Percentiles rank a stretch among this genome's conserved stretches.
phyloP scores from a whole-genome alignment of 345 rosid genomes.

The Rhodomyrtus tomentosa region DNA sequence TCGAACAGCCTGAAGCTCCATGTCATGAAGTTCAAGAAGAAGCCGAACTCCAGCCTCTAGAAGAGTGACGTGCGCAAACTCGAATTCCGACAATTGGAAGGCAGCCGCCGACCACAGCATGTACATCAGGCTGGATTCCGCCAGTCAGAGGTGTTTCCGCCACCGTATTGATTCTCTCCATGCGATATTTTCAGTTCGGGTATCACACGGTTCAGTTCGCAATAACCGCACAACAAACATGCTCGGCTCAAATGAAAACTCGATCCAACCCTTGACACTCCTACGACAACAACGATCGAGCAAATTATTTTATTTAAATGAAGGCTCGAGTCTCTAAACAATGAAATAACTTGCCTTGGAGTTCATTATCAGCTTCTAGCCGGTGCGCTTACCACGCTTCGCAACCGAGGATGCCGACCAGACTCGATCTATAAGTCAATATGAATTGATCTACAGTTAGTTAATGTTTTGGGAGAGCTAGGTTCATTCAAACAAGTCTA shows the following conservation, averaged over 20 bases:
- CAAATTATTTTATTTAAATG: neutral
- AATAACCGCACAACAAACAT: too few species aligned
- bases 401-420: neutral
- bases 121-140: neutral
- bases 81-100: conserved; percentile 37
- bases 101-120: neutral
- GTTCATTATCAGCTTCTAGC: neutral
- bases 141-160: too few species aligned
- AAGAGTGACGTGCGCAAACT: conserved; percentile 17
- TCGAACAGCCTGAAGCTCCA: conserved; percentile 22
- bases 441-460: neutral
- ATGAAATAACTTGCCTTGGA: neutral
- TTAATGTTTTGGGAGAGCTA: neutral
- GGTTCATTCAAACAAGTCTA: neutral
- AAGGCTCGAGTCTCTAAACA: neutral
- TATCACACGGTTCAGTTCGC: too few species aligned
- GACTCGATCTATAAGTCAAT: neutral
- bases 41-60: conserved; percentile 52
- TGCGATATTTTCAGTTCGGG: too few species aligned
- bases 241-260: too few species aligned
- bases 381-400: neutral
- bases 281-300: neutral
- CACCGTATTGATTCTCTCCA: too few species aligned
- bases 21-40: conserved; percentile 15
- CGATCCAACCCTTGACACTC: too few species aligned